phyloP scores from a whole-genome alignment of 1,139 yeast genomes.

The Nakaseomyces delphensis region DNA sequence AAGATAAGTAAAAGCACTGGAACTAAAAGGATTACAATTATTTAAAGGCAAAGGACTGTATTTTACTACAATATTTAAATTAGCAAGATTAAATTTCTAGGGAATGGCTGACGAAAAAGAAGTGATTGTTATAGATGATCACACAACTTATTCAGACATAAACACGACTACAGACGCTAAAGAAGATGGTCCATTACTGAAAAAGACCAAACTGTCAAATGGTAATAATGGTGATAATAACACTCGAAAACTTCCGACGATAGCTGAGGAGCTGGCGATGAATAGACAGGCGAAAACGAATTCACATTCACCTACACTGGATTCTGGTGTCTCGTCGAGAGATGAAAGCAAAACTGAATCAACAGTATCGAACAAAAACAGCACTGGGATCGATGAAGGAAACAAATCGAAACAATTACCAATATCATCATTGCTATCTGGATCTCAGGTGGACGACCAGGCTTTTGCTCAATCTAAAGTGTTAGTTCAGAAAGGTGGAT shows the following conservation, averaged over 20 bases:
- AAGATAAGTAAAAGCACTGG: too few species aligned
- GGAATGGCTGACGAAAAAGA: not conserved
- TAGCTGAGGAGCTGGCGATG: conserved; percentile 30
- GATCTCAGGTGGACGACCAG: not conserved
- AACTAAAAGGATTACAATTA: too few species aligned
- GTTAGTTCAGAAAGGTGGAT: not conserved
- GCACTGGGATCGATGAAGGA: not conserved
- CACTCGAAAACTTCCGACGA: conserved; percentile 20
- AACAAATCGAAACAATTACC: not conserved
- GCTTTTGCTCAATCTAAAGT: not conserved
- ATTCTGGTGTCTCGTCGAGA: conserved; percentile 7
- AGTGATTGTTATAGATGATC: not conserved
- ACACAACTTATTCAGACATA: not conserved
- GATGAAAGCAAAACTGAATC: not conserved
- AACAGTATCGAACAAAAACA: not conserved
- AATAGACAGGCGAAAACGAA: conserved; percentile 23
- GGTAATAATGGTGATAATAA: not conserved
- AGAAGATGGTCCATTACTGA: not conserved
- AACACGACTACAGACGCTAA: not conserved
- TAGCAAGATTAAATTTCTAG: too few species aligned
- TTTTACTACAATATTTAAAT: too few species aligned
- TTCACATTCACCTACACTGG: conserved; percentile 16
- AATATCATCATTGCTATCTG: not conserved
- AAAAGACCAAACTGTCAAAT: not conserved
- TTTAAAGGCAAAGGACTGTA: not conserved